Conservation (phyloP, 306 rosid species). For the Senna siamea region DNA sequence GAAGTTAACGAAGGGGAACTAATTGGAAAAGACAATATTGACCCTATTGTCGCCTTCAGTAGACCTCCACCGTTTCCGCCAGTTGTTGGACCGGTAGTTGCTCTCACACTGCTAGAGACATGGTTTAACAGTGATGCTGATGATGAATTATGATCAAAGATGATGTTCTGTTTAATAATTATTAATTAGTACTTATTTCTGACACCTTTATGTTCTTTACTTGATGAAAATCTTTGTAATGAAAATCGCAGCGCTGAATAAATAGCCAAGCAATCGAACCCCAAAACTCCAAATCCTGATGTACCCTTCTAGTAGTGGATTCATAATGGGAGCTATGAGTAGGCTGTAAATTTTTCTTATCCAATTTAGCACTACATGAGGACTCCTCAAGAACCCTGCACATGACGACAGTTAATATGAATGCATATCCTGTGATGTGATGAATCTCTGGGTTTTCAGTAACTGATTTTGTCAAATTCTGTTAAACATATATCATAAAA, state of each 20-base stretch:
- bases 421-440: slow-evolving; percentile 10
- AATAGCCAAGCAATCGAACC: slow-evolving; percentile 35
- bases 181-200: background rate
- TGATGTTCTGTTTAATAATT: slow-evolving; percentile 24
- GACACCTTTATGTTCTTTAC: slow-evolving; percentile 23
- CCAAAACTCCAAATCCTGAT: slow-evolving; percentile 45
- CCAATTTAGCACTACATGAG: slow-evolving; percentile 53
- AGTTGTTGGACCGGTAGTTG: slow-evolving; percentile 61
- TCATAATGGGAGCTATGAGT: slow-evolving; percentile 40
- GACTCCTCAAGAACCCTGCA: slow-evolving; percentile 77
- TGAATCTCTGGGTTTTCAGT: background rate
- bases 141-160: slow-evolving; percentile 55
- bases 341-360: slow-evolving; percentile 48
- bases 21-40: slow-evolving; percentile 50
- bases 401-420: background rate
- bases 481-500: background rate
- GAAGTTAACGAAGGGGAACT: slow-evolving; percentile 42
- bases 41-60: slow-evolving; percentile 59
- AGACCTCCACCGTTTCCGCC: slow-evolving; percentile 80
- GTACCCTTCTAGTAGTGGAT: slow-evolving; percentile 59
- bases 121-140: slow-evolving; percentile 46
- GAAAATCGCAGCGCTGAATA: slow-evolving; percentile 37
- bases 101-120: slow-evolving; percentile 54
- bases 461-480: background rate
- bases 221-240: slow-evolving; percentile 49